A percentile compares a stretch with the other conserved stretches of the same genome.
phyloP scores from a whole-genome alignment of 1,284 basidiomycete genomes.

The Malassezia furfur region DNA sequence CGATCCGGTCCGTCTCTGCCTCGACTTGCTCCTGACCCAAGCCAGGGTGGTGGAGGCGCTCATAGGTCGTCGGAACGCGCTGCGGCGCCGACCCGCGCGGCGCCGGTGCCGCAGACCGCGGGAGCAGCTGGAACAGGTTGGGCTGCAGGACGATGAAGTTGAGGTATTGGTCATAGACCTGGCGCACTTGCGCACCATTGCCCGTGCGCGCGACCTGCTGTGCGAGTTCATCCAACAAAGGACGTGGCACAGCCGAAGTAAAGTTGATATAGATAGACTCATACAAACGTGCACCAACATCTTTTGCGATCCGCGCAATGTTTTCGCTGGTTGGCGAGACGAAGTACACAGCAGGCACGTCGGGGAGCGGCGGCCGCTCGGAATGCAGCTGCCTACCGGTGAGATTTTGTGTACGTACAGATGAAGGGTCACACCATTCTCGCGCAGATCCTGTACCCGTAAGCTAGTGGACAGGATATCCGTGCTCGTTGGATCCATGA shows the following conservation, averaged over 20 bases:
- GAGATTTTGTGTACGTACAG: conserved; percentile 58
- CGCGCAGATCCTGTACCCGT: conserved; percentile 88
- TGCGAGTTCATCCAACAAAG: conserved; percentile 86
- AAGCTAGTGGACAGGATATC: conserved; percentile 90
- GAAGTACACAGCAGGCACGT: conserved; percentile 96
- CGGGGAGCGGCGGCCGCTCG: conserved; percentile 73
- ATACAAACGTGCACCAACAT: conserved; percentile 74
- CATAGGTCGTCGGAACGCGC: conserved; percentile 55
- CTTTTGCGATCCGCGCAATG: conserved; percentile 58
- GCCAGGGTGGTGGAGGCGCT: conserved; percentile 81
- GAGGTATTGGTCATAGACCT: conserved; percentile 64
- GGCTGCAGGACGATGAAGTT: conserved; percentile 92
- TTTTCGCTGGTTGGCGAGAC: conserved; percentile 81
- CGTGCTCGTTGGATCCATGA: conserved; percentile 89
- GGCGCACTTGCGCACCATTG: conserved; percentile 58
- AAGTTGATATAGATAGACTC: conserved; percentile 92
- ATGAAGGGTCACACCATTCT: conserved; percentile 92
- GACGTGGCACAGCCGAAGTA: conserved; percentile 75
- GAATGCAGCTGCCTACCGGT: conserved; percentile 73
- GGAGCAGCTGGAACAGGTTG: conserved; percentile 82
- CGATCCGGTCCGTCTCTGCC: conserved; percentile 81
- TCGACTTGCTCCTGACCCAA: conserved; percentile 86
- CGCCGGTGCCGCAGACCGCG: conserved; percentile 43
- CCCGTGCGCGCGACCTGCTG: conserved; percentile 73
- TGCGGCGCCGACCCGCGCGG: conserved; percentile 16